A percentile compares a stretch with the other conserved stretches of the same genome.
Evolutionary conservation across 129 eudicot genomes (phyloP).

Genomic region (Centella asiatica): DNA sequence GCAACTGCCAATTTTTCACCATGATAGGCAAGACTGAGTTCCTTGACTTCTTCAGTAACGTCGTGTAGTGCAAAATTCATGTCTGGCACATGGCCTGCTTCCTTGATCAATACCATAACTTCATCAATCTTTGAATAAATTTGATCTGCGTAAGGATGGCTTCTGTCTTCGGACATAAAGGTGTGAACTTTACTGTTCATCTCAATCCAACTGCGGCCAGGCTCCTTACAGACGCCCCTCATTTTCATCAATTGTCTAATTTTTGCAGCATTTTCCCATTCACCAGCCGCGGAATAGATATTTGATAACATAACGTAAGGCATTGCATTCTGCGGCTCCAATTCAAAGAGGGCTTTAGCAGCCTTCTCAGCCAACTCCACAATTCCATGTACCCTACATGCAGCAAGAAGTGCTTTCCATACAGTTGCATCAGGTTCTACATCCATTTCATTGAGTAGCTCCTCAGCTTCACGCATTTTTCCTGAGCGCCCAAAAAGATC

Average conservation of each 20-base stretch:
- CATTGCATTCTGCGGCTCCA: conserved; percentile 2
- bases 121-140: conserved; percentile 53
- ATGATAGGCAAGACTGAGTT: conserved; percentile 24
- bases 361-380: conserved; percentile 8
- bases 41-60: conserved; percentile 65
- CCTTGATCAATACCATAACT: conserved; percentile 39
- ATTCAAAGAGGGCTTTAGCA: background rate
- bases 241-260: conserved; percentile 2
- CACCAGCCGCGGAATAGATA: background rate
- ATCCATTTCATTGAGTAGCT: conserved; percentile 6
- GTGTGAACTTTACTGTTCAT: conserved; percentile 41
- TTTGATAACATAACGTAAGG: conserved; percentile 6
- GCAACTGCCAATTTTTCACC: conserved; percentile 4
- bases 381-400: conserved; percentile 8
- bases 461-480: conserved; percentile 5
- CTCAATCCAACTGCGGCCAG: conserved; percentile 23
- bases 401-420: conserved; percentile 44
- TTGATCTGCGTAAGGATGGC: background rate
- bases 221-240: conserved; percentile 1
- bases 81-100: conserved; percentile 66
- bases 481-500: conserved; percentile 9
- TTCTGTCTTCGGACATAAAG: conserved; percentile 8
- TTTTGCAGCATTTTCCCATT: conserved; percentile 7
- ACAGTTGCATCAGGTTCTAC: conserved; percentile 31
- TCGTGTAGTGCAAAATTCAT: conserved; percentile 70